These are phyloP conservation scores for Artemisia tridentata DNA, from an alignment of 129 eudicot species.

Conservation along the genomic window DNA sequence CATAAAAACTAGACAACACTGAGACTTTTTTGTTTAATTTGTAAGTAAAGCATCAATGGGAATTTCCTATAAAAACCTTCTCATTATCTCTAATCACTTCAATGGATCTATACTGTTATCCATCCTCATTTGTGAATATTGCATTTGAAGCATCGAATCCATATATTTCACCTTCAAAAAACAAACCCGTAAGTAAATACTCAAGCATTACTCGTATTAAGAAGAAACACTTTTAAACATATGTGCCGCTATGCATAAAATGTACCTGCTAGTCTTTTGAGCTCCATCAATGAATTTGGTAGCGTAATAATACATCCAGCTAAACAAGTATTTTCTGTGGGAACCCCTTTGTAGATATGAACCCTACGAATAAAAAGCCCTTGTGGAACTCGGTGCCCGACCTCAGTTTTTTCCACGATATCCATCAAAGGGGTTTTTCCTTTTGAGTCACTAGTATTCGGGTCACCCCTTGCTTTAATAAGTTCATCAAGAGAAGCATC, in stretches of 20 bases:
- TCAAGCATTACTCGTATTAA: too few species aligned
- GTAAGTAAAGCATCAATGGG: too few species aligned
- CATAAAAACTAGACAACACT: too few species aligned
- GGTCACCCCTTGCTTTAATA: conserved; percentile 76
- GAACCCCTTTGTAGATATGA: conserved; percentile 79
- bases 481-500: too few species aligned
- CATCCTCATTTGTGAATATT: too few species aligned
- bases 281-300: conserved; percentile 69
- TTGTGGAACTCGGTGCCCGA: conserved; percentile 51
- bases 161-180: too few species aligned
- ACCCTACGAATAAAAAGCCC: conserved; percentile 41
- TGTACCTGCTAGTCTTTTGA: conserved; percentile 77
- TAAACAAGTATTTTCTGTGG: conserved; percentile 34
- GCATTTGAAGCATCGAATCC: too few species aligned
- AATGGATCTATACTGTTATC: too few species aligned
- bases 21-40: too few species aligned
- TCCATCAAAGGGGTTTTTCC: conserved; percentile 80
- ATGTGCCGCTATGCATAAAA: neutral
- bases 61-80: too few species aligned
- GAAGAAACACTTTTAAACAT: neutral
- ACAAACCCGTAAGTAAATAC: too few species aligned
- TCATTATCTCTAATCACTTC: too few species aligned
- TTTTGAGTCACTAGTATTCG: conserved; percentile 71
- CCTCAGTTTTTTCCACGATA: conserved; percentile 54
- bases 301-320: conserved; percentile 66